Evolutionary conservation across 768 basidiomycete genomes (phyloP).

Genomic region (Pulveroboletus frians): DNA sequence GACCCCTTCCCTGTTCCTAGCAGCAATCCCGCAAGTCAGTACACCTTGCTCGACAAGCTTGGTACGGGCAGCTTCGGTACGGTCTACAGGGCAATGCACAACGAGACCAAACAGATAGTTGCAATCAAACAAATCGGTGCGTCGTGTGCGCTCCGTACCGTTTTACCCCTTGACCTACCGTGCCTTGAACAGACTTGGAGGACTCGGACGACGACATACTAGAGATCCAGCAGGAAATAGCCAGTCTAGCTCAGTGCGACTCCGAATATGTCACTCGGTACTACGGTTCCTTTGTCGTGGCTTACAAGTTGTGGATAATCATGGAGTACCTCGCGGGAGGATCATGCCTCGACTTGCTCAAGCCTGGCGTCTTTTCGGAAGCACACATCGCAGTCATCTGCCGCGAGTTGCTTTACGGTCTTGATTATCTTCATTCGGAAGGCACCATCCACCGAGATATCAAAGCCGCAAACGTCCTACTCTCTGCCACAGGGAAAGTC

Average conservation of each 20-base stretch:
- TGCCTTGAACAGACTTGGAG: conserved; percentile 70
- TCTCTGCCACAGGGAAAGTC: conserved; percentile 87
- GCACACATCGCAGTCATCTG: conserved; percentile 93
- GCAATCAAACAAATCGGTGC: conserved; percentile 97
- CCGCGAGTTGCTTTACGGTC: conserved; percentile 85
- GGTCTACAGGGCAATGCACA: conserved; percentile 96
- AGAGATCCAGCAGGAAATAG: conserved; percentile 98
- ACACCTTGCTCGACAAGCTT: conserved; percentile 91
- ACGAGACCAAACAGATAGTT: conserved; percentile 89
- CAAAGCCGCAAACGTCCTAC: conserved; percentile 94
- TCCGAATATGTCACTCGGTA: conserved; percentile 96
- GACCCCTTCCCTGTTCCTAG: conserved; percentile 69
- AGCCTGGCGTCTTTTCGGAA: conserved; percentile 86
- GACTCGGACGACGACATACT: conserved; percentile 98
- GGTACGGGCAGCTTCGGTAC: conserved; percentile 96
- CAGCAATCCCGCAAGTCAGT: conserved; percentile 83
- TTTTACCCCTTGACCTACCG: neutral
- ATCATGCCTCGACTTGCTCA: conserved; percentile 95
- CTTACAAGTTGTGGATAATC: conserved; percentile 97
- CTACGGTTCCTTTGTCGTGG: conserved; percentile 94
- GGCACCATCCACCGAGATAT: conserved; percentile 98
- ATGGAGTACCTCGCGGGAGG: conserved; percentile 99
- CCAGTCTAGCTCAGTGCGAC: conserved; percentile 91
- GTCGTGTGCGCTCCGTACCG: conserved; percentile 2
- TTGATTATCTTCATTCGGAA: conserved; percentile 94